These are phyloP conservation scores for Fusarium palustre DNA, from an alignment of 2,329 filamentous ascomycete genomes.

Conservation along the genomic window DNA sequence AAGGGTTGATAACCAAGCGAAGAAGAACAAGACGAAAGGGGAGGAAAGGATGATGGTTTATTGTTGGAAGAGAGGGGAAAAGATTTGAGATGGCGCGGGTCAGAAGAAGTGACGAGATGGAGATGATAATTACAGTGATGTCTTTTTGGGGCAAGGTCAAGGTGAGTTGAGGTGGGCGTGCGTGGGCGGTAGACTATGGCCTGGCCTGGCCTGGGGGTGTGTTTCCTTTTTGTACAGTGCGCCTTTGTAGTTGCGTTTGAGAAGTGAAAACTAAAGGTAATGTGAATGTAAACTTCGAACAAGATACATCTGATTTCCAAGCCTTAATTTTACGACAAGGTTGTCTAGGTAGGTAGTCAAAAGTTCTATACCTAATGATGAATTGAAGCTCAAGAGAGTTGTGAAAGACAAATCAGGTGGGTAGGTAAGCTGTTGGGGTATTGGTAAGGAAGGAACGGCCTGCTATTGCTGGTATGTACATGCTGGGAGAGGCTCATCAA, in stretches of 20 bases:
- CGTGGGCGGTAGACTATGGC: conserved; percentile 10
- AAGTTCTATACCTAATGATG: background rate
- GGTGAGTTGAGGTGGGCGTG: conserved; percentile 47
- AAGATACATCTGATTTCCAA: conserved; percentile 1
- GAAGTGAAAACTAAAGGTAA: background rate
- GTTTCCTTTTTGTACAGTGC: conserved; percentile 43
- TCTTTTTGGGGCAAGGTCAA: conserved; percentile 47
- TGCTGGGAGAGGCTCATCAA: conserved; percentile 1
- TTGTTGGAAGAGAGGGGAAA: conserved; percentile 39
- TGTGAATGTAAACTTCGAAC: conserved; percentile 16
- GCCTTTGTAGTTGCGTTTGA: conserved; percentile 10
- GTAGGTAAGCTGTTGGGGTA: background rate
- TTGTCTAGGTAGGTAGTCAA: background rate
- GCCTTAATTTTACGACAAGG: background rate
- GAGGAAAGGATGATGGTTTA: conserved; percentile 35
- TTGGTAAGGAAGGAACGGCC: background rate
- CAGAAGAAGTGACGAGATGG: conserved; percentile 41
- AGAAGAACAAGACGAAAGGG: conserved; percentile 4
- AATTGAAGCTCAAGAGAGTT: background rate
- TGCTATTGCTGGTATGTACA: background rate
- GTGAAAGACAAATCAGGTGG: background rate
- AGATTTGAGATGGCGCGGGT: conserved; percentile 35
- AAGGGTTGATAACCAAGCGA: conserved; percentile 20
- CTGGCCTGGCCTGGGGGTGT: conserved; percentile 27
- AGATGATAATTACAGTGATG: conserved; percentile 45